Conservation (phyloP, 2,329 filamentous ascomycete species). For the Ceratocystis albifundus region DNA sequence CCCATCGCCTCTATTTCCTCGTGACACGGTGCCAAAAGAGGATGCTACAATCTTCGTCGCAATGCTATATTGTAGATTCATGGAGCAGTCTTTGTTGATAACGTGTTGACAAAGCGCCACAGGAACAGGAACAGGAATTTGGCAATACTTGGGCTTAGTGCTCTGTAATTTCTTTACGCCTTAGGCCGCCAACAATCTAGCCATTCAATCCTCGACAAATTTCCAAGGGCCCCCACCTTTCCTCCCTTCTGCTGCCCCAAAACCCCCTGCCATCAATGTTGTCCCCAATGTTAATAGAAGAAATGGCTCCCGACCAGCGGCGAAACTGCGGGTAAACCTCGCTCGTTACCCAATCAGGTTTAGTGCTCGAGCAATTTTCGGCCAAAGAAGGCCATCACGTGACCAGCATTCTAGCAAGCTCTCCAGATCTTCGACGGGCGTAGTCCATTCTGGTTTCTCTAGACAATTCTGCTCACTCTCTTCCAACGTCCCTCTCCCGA, state of each 20-base stretch:
- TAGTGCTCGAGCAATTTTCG: constrained; percentile 25
- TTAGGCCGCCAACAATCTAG: constrained; percentile 20
- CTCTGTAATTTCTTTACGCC: constrained; percentile 11
- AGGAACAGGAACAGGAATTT: neutral
- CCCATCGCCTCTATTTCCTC: neutral
- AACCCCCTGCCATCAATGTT: constrained; percentile 22
- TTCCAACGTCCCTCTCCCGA: constrained; percentile 37
- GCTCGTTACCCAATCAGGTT: constrained; percentile 23
- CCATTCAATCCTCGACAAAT: constrained; percentile 22
- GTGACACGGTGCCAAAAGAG: neutral
- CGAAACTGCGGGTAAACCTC: constrained; percentile 24
- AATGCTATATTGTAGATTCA: too few species aligned
- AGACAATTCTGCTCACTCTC: constrained; percentile 39
- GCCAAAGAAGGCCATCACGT: constrained; percentile 24
- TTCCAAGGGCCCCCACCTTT: constrained; percentile 22
- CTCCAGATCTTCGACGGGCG: constrained; percentile 24
- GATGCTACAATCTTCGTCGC: neutral
- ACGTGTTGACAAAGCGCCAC: neutral
- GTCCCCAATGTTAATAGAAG: neutral
- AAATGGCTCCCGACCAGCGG: constrained; percentile 24
- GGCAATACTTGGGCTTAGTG: neutral
- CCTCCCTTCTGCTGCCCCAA: neutral
- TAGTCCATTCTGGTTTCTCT: constrained; percentile 26
- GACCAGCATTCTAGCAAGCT: constrained; percentile 21
- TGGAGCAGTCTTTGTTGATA: neutral